Evolutionary conservation across 1,284 basidiomycete genomes (phyloP).

Genomic region (Trametes sp.): DNA sequence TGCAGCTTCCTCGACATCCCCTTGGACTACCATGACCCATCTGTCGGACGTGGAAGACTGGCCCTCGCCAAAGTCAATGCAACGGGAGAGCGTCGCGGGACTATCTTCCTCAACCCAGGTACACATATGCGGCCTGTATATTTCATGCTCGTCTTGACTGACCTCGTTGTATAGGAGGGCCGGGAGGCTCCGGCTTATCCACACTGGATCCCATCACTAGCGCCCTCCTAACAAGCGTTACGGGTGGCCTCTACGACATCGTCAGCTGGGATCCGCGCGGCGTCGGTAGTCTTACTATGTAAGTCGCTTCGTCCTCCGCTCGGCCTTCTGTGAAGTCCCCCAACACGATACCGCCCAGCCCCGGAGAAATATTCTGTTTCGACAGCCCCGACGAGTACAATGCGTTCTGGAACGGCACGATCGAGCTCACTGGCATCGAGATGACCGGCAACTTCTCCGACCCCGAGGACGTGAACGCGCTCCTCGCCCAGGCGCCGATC

Average conservation of each 20-base stretch:
- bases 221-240: constrained; percentile 10
- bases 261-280: constrained; percentile 21
- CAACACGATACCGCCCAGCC: too few relatives aligned
- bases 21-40: constrained; percentile 23
- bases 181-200: constrained; percentile 4
- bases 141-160: background rate
- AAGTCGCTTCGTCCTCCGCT: too few relatives aligned
- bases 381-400: constrained; percentile 14
- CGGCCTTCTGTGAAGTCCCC: too few relatives aligned
- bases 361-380: constrained; percentile 19
- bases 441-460: constrained; percentile 13
- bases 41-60: constrained; percentile 8
- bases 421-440: constrained; percentile 14
- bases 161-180: background rate
- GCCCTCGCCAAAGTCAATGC: constrained; percentile 23
- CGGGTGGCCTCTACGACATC: constrained; percentile 14
- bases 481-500: constrained; percentile 13
- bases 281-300: constrained; percentile 17
- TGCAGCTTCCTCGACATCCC: constrained; percentile 24
- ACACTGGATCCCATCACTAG: background rate
- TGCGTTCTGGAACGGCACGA: constrained; percentile 18
- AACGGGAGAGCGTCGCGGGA: constrained; percentile 16
- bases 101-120: constrained; percentile 28
- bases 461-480: constrained; percentile 4
- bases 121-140: too few relatives aligned